Base-by-base conservation (phyloP, 306 rosid genomes). In the Oxytropis ochrocephala region DNA sequence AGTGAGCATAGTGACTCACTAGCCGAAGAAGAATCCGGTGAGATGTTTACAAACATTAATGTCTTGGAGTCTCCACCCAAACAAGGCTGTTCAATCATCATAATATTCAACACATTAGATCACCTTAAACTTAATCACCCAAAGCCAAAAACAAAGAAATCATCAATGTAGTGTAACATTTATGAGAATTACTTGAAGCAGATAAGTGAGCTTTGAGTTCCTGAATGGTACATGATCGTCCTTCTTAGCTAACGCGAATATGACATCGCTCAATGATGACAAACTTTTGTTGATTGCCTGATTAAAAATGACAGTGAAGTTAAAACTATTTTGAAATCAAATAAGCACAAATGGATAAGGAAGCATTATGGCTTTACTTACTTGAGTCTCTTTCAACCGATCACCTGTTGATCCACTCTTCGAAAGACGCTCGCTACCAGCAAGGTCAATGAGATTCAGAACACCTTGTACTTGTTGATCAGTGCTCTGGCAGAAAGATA, bases 401-500 rank as follows among this genome's bases (percentile, higher is more conserved):
- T 91, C 97, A 11, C 99, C 99, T 0, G 99, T 87, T 24, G 99
- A 94, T 3, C 97, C 97, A 64, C 99, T 94, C 83, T 91, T 94
- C 8, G 97, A 87, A 75, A 94, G 99, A 8, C 99, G 97, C 75
- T 94, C 99, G 6, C 99, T 94, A 38, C 99, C 99, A 38, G 99
- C 97, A 84, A 94, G 99, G 89, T 94, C 99, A 47, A 94, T 91
- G 61, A 94, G 94, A 76, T 94, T 94, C 72, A 94, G 75, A 49
- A 94, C 70, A 60, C 99, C 99, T 85, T 94, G 97, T 58, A 91
- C 99, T 81, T 94, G 89, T 85, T 91, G 97, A 42, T 91, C 99
- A 65, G 97, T 94, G 80, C 96, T 94, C 99, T 94, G 55, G 41
- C 14, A 61, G 43, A 74, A 65, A 42, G 18, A 65, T 59, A 75